phyloP scores from a whole-genome alignment of 345 rosid species.

The Hypericum androsaemum region DNA sequence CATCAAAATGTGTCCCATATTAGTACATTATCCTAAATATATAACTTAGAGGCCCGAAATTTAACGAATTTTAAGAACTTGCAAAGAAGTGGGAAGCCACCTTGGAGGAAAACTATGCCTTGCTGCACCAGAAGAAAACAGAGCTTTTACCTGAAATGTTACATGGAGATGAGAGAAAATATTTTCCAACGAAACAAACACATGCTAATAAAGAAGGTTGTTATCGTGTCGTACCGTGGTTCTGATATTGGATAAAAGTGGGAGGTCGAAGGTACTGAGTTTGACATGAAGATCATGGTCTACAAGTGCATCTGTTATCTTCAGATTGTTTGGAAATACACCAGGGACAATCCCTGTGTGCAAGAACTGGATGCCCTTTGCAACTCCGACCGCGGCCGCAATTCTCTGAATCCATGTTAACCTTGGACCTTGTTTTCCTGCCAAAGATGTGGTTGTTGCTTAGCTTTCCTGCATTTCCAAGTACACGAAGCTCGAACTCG shows the following conservation, averaged over 20 bases:
- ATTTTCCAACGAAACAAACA: background rate
- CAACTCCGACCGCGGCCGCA: constrained; percentile 34
- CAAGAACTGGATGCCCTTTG: constrained; percentile 50
- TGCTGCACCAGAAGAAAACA: constrained; percentile 13
- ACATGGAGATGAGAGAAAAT: background rate
- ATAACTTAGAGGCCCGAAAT: too few relatives aligned
- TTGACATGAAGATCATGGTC: constrained; percentile 41
- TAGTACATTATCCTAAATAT: too few relatives aligned
- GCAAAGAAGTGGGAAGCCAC: constrained; percentile 8
- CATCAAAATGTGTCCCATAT: too few relatives aligned
- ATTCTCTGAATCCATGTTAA: constrained; percentile 41
- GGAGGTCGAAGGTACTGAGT: constrained; percentile 37
- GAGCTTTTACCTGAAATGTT: constrained; percentile 23
- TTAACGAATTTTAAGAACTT: too few relatives aligned
- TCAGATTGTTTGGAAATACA: constrained; percentile 32
- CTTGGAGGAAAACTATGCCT: constrained; percentile 18
- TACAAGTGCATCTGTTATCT: constrained; percentile 44
- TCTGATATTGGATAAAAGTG: constrained; percentile 28
- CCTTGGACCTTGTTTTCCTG: constrained; percentile 21
- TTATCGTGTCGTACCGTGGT: constrained; percentile 15
- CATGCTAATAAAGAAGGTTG: background rate
- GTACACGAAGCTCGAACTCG: too few relatives aligned
- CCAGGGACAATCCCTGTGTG: constrained; percentile 55
- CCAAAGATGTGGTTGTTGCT: background rate
- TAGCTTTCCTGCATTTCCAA: too few relatives aligned